Conservation (phyloP, 345 rosid species). For the Tarenaya hassleriana region DNA sequence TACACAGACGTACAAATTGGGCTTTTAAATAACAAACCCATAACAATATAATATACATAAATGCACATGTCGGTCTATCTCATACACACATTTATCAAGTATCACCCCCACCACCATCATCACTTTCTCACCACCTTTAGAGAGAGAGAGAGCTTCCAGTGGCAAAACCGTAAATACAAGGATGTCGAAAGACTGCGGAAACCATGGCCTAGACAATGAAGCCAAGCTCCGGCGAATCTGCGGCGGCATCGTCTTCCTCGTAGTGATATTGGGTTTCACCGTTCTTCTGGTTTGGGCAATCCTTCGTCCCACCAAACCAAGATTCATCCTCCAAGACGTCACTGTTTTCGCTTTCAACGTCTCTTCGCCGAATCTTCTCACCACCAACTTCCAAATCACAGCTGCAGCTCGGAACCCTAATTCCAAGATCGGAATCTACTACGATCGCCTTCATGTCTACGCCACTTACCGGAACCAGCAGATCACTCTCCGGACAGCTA, state of each 20-base stretch:
- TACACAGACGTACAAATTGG: slow-evolving; percentile 15
- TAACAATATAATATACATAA: slow-evolving; percentile 17
- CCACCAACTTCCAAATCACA: slow-evolving; percentile 77
- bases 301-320: slow-evolving; percentile 71
- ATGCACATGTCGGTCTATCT: slow-evolving; percentile 11
- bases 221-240: slow-evolving; percentile 22
- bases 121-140: slow-evolving; percentile 18
- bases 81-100: slow-evolving; percentile 14
- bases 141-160: slow-evolving; percentile 20
- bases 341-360: slow-evolving; percentile 82
- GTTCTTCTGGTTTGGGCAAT: slow-evolving; percentile 77
- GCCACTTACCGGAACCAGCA: slow-evolving; percentile 75
- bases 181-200: slow-evolving; percentile 34
- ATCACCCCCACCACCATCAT: slow-evolving; percentile 16
- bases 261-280: slow-evolving; percentile 42
- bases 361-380: slow-evolving; percentile 60
- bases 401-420: slow-evolving; percentile 73
- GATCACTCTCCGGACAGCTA: slow-evolving; percentile 52
- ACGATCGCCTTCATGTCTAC: slow-evolving; percentile 68
- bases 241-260: slow-evolving; percentile 41
- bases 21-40: background rate
- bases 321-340: slow-evolving; percentile 83
- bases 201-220: slow-evolving; percentile 32
- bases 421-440: slow-evolving; percentile 74
- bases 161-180: slow-evolving; percentile 23